A percentile compares a stretch with the other conserved stretches of the same genome.
Conservation (phyloP, 495 filamentous ascomycete genomes). For the Lepraria neglecta region DNA sequence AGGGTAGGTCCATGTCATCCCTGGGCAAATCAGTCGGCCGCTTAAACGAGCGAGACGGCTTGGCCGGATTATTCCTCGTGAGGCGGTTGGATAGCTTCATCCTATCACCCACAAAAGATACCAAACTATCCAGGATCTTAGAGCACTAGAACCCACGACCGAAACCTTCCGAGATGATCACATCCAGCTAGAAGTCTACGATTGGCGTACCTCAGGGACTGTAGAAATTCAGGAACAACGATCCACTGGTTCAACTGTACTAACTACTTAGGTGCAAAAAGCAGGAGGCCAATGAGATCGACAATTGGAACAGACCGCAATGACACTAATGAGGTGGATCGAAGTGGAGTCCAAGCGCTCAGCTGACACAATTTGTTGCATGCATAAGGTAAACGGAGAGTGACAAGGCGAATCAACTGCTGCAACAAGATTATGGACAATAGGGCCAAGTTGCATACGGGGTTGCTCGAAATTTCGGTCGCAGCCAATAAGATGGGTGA, state of each 20-base stretch:
- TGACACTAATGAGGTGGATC: background rate
- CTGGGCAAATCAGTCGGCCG: conserved; percentile 6
- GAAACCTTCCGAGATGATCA: background rate
- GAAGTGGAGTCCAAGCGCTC: conserved; percentile 7
- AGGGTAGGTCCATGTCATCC: conserved; percentile 12
- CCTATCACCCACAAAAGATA: background rate
- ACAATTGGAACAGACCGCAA: background rate
- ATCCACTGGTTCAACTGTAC: too few relatives aligned
- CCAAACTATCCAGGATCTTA: background rate
- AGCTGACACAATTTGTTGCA: conserved; percentile 1
- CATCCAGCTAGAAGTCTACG: background rate
- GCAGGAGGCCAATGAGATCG: background rate
- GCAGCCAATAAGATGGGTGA: background rate
- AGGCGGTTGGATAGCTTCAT: conserved; percentile 6
- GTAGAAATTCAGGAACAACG: too few relatives aligned
- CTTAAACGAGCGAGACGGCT: background rate
- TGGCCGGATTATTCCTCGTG: background rate
- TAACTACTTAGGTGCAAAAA: background rate
- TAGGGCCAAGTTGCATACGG: background rate
- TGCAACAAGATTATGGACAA: background rate
- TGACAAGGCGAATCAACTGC: background rate
- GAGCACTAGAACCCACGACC: background rate
- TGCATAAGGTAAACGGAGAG: conserved; percentile 2
- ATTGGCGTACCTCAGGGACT: background rate
- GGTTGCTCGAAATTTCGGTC: background rate